A percentile compares a stretch with the other conserved stretches of the same genome.
These are phyloP conservation scores for Pseudogymnoascus sp. DNA, from an alignment of 2,329 filamentous ascomycete species.

Conservation along the genomic window DNA sequence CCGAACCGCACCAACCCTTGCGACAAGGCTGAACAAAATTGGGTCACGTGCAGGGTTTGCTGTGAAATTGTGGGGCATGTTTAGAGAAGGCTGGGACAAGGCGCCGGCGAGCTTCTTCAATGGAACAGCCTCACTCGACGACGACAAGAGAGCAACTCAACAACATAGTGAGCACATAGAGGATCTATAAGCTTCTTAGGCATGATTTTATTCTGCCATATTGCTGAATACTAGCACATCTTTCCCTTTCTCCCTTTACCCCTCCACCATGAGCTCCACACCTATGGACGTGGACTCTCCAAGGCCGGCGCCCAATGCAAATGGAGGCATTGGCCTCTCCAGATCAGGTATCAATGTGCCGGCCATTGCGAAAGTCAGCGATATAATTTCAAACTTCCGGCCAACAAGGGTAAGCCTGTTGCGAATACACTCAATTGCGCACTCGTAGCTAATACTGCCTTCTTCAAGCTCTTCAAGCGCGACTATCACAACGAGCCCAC, in stretches of 20 bases:
- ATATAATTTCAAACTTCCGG: slow-evolving; percentile 68
- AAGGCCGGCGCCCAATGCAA: slow-evolving; percentile 6
- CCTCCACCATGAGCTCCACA: slow-evolving; percentile 17
- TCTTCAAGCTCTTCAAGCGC: slow-evolving; percentile 43
- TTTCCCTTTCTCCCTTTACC: not conserved
- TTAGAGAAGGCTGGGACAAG: slow-evolving; percentile 5
- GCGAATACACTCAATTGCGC: slow-evolving; percentile 11
- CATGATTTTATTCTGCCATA: not conserved
- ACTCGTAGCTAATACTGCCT: not conserved
- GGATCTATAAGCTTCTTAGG: not conserved
- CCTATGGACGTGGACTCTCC: slow-evolving; percentile 28
- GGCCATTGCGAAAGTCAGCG: slow-evolving; percentile 57
- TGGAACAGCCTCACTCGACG: not conserved
- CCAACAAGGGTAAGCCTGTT: slow-evolving; percentile 60
- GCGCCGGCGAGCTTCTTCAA: not conserved
- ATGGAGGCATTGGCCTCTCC: slow-evolving; percentile 18
- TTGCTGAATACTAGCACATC: not conserved
- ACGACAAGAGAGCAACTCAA: not conserved
- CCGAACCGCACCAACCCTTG: slow-evolving; percentile 1
- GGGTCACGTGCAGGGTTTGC: not conserved
- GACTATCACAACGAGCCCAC: slow-evolving; percentile 32
- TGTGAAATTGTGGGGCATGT: not conserved
- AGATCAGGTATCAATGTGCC: slow-evolving; percentile 16
- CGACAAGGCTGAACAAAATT: not conserved
- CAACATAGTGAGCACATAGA: not conserved